Percentiles rank a stretch among this genome's conserved stretches.
Evolutionary conservation across 1,284 basidiomycete species (phyloP).

Genomic region (Earliella scabrosa): DNA sequence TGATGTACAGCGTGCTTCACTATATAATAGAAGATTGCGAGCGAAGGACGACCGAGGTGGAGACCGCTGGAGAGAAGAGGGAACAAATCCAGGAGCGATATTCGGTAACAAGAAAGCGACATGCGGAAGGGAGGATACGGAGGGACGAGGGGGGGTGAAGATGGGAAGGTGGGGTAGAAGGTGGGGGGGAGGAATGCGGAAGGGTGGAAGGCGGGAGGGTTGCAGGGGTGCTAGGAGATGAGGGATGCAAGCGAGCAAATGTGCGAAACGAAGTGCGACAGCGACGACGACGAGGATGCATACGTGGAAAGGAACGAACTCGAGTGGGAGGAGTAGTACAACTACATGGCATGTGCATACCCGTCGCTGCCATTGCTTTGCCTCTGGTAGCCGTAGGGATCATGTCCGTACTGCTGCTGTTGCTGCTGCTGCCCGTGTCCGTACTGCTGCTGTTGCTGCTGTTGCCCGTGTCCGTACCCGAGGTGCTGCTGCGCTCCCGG

Average conservation of each 20-base stretch:
- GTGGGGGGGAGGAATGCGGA: not conserved
- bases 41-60: constrained; percentile 5
- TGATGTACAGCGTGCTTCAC: constrained; percentile 28
- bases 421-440: constrained; percentile 11
- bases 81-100: not conserved
- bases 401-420: constrained; percentile 8
- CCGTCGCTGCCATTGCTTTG: constrained; percentile 20
- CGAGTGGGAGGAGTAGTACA: constrained; percentile 13
- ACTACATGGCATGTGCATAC: constrained; percentile 37
- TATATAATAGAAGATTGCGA: constrained; percentile 16
- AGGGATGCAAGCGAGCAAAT: constrained; percentile 2
- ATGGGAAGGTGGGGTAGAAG: not conserved
- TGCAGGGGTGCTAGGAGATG: not conserved
- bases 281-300: constrained; percentile 7
- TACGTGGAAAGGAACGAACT: constrained; percentile 10
- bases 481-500: constrained; percentile 18
- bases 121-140: not conserved
- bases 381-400: constrained; percentile 18
- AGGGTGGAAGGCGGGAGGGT: not conserved
- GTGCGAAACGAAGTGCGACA: constrained; percentile 15
- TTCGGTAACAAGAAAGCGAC: not conserved
- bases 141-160: not conserved
- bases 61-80: not conserved
- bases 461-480: constrained; percentile 13
- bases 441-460: too few relatives aligned